These are phyloP conservation scores for Tetradesmus obliquus DNA, from an alignment of 139 green algal genomes.

Conservation along the genomic window DNA sequence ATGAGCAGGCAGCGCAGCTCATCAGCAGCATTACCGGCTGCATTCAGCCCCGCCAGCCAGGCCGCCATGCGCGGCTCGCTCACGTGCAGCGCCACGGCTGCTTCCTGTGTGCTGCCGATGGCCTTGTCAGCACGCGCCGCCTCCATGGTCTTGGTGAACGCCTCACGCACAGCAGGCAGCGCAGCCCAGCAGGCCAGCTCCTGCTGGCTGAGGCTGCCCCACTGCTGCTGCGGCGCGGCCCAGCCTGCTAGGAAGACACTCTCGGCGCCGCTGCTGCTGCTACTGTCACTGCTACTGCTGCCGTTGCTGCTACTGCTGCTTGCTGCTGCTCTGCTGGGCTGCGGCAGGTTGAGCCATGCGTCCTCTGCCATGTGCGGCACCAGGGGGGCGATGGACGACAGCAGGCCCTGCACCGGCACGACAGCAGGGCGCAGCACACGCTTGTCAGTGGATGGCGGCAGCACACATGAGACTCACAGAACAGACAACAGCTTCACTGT, in stretches of 20 bases:
- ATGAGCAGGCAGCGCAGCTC: conserved; percentile 89
- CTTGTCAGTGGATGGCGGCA: not conserved
- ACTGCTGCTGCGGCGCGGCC: conserved; percentile 60
- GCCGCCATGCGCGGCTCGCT: conserved; percentile 53
- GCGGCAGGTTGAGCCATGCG: conserved; percentile 83
- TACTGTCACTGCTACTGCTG: not conserved
- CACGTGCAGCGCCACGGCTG: conserved; percentile 81
- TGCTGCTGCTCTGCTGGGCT: conserved; percentile 18
- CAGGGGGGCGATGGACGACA: conserved; percentile 83
- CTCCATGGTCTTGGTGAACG: conserved; percentile 87
- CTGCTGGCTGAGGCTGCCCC: conserved; percentile 52
- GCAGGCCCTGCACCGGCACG: conserved; percentile 52
- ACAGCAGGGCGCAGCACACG: not conserved
- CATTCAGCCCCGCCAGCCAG: conserved; percentile 70
- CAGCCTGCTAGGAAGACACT: conserved; percentile 88
- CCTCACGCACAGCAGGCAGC: conserved; percentile 70
- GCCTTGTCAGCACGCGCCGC: conserved; percentile 75
- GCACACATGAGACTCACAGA: not conserved
- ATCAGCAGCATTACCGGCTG: conserved; percentile 77
- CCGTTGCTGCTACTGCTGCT: not conserved
- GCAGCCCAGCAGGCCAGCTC: conserved; percentile 62
- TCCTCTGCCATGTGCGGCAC: conserved; percentile 98
- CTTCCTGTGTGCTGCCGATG: conserved; percentile 87
- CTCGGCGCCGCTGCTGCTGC: conserved; percentile 26
- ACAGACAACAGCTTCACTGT: not conserved